Percentiles rank a stretch among this genome's conserved stretches.
Conservation (phyloP, 2,329 filamentous ascomycete genomes). For the Fusarium sp. region DNA sequence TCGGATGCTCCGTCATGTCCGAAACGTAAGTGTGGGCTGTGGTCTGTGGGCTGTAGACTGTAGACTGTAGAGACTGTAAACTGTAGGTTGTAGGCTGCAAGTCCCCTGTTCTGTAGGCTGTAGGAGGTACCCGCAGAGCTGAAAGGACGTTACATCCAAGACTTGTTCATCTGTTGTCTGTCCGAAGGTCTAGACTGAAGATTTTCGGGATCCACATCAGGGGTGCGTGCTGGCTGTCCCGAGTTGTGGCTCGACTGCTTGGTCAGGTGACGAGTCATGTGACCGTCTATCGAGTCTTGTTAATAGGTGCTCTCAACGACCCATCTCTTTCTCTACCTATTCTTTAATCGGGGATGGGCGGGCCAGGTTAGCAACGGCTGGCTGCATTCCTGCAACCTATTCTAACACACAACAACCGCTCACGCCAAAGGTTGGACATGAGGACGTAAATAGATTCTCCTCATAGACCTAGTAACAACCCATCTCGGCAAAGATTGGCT, state of each 20-base stretch:
- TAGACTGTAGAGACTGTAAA: neutral
- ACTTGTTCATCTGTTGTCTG: slow-evolving; percentile 6
- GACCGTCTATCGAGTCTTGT: neutral
- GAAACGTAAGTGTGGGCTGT: slow-evolving; percentile 22
- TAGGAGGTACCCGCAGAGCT: slow-evolving; percentile 37
- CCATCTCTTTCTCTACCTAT: neutral
- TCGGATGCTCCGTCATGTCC: slow-evolving; percentile 30
- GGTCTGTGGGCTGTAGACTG: neutral
- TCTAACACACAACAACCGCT: slow-evolving; percentile 21
- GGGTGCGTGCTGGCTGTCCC: slow-evolving; percentile 14
- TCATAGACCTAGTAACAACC: slow-evolving; percentile 24
- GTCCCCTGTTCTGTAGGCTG: slow-evolving; percentile 14
- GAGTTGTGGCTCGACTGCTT: neutral
- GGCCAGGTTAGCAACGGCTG: neutral
- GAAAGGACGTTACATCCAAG: slow-evolving; percentile 38
- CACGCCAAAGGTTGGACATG: slow-evolving; percentile 26
- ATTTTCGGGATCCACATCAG: slow-evolving; percentile 37
- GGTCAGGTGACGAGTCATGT: slow-evolving; percentile 28
- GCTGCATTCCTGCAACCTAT: slow-evolving; percentile 11
- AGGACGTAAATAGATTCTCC: slow-evolving; percentile 33
- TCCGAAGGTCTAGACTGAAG: slow-evolving; percentile 34
- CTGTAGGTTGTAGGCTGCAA: neutral
- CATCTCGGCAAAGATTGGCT: slow-evolving; percentile 13
- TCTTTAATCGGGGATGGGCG: slow-evolving; percentile 10
- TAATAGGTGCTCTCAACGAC: neutral